Base-by-base conservation (phyloP, 345 rosid genomes). In the Sonneratia alba region DNA sequence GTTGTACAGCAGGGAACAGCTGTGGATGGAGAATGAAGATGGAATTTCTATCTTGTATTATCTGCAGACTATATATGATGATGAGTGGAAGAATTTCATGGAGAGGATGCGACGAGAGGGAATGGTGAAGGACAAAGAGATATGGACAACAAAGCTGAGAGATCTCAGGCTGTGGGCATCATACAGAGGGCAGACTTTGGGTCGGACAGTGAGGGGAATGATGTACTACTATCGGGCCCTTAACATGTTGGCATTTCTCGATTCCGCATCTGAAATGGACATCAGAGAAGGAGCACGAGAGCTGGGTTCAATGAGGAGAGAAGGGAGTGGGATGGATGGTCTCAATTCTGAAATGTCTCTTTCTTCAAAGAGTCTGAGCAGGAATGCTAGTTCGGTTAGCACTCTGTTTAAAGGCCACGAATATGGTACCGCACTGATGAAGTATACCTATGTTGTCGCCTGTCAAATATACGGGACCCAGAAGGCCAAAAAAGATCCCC, bases 111-210 rank as follows among this genome's bases (percentile, higher is more conserved):
- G 77, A 18, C 81, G 90, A 66, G 97, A 91, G 77, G 97, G 98
- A 63, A 84, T 91, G 84, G 78, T 37, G 74, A 87, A 86, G 42
- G 95, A 90, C 19, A 67, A 55, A 27, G 97, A 94, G 77, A 79
- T 94, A 71, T 88, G 88, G 90, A 82, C 87, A 24, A 81, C 85
- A 72, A 94, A 82, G 87, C 73, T 88, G 82, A 91, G 88, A 78
- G 98, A 94, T 69, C 87, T 91, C 78, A 85, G 97, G 85, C 91
- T 88, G 74, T 94, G 98, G 98, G 97, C 97, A 65, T 94, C 98
- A 59, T 91, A 88, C 86, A 86, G 98, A 83, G 98, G 98, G 79
- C 97, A 94, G 82, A 91, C 98, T 38, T 89, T 94, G 77, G 80
- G 89, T 66, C 96, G 97, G 64, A 94, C 98, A 19, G 97, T 91